A percentile compares a stretch with the other conserved stretches of the same genome.
These are phyloP conservation scores for Cymodocea nodosa DNA, from an alignment of 116 monocot species.

Conservation along the genomic window DNA sequence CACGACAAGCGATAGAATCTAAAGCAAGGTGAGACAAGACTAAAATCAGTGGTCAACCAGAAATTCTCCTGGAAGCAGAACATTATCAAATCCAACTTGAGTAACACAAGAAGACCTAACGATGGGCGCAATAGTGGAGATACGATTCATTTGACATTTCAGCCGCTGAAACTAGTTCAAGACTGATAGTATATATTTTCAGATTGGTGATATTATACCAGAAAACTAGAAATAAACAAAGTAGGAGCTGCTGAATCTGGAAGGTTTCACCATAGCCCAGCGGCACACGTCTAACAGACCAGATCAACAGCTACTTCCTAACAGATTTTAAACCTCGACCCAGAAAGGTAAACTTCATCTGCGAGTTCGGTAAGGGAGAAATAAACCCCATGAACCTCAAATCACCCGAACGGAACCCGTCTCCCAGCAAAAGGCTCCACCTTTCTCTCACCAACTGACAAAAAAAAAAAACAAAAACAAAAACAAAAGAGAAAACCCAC, in stretches of 20 bases:
- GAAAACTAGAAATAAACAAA: no score
- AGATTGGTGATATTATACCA: neutral
- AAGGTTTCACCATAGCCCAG: no score
- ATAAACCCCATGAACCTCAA: neutral
- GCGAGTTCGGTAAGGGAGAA: neutral
- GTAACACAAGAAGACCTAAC: neutral
- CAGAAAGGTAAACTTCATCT: neutral
- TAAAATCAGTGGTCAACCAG: neutral
- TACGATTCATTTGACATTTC: neutral
- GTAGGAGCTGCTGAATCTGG: no score
- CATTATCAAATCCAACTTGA: neutral
- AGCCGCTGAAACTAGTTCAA: no score
- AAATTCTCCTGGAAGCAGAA: neutral
- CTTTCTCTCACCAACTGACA: neutral
- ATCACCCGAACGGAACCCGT: neutral
- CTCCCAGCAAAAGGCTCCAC: neutral
- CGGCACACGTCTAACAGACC: no score
- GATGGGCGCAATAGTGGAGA: neutral
- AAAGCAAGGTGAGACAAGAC: slow-evolving; percentile 1
- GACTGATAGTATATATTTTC: neutral
- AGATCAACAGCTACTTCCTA: no score
- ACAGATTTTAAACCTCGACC: neutral
- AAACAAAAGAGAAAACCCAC: no score
- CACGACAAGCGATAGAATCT: slow-evolving; percentile 45
- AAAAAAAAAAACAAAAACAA: neutral